Conservation (phyloP, 805 yeast species). For the Kluyveromyces dobzhanskii region DNA sequence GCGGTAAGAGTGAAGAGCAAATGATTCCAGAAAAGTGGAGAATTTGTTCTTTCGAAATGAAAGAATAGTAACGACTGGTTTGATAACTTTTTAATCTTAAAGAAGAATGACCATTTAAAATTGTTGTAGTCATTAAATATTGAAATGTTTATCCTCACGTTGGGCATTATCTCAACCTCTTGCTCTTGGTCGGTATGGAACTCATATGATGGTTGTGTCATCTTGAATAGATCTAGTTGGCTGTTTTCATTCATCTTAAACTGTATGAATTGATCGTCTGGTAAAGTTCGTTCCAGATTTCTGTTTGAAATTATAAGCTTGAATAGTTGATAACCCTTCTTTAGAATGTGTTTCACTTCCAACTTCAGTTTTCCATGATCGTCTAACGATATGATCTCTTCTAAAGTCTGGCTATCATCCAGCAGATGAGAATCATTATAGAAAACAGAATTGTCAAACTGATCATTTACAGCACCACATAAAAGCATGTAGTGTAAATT, state of each 20-base stretch:
- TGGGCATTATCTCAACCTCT: slow-evolving; percentile 3
- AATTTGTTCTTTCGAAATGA: slow-evolving; percentile 6
- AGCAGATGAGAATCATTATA: slow-evolving; percentile 6
- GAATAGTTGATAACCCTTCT: slow-evolving; percentile 7
- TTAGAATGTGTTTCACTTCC: slow-evolving; percentile 5
- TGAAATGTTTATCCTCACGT: slow-evolving; percentile 5
- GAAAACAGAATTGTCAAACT: slow-evolving; percentile 4
- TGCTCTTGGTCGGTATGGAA: neutral
- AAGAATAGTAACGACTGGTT: slow-evolving; percentile 7
- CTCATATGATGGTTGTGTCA: slow-evolving; percentile 5
- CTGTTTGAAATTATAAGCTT: slow-evolving; percentile 5
- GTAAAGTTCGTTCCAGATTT: slow-evolving; percentile 2
- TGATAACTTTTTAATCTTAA: slow-evolving; percentile 6
- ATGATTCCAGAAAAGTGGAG: slow-evolving; percentile 5
- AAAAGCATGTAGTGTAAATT: slow-evolving; percentile 3
- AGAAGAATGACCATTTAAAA: slow-evolving; percentile 3
- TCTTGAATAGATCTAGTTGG: slow-evolving; percentile 4
- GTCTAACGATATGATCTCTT: slow-evolving; percentile 5
- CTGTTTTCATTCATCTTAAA: slow-evolving; percentile 7
- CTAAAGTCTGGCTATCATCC: slow-evolving; percentile 6
- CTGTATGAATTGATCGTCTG: slow-evolving; percentile 5
- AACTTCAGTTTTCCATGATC: slow-evolving; percentile 8
- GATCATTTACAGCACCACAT: slow-evolving; percentile 2
- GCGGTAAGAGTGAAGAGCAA: slow-evolving; percentile 3
- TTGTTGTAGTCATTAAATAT: slow-evolving; percentile 4